Evolutionary conservation across 2,329 filamentous ascomycete species (phyloP).

Genomic region (Fusarium keratoplasticum): DNA sequence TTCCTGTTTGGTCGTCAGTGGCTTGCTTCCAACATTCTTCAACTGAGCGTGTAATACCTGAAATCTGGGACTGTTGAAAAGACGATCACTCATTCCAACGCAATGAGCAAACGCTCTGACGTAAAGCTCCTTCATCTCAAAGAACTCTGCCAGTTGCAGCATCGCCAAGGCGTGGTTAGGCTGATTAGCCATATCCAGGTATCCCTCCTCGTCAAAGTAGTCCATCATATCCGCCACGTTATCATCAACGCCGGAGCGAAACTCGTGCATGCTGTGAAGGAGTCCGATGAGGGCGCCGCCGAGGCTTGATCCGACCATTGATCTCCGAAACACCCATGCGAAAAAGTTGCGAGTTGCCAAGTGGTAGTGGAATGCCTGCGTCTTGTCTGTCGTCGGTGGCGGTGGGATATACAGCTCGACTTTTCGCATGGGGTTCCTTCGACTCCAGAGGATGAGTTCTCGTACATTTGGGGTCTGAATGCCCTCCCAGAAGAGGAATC

Average conservation of each 20-base stretch:
- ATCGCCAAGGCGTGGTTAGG: conserved; percentile 76
- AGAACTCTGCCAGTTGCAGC: conserved; percentile 75
- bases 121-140: conserved; percentile 73
- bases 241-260: conserved; percentile 64
- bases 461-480: conserved; percentile 37
- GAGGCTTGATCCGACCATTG: conserved; percentile 75
- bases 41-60: conserved; percentile 58
- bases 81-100: conserved; percentile 77
- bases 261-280: conserved; percentile 73
- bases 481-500: conserved; percentile 55
- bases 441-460: conserved; percentile 50
- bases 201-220: conserved; percentile 78
- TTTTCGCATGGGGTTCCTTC: conserved; percentile 45
- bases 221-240: conserved; percentile 71
- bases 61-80: conserved; percentile 70
- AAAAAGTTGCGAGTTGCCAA: conserved; percentile 80
- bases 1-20: conserved; percentile 52
- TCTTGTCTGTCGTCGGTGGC: conserved; percentile 63
- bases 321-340: conserved; percentile 74
- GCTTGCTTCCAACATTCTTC: conserved; percentile 5
- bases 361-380: conserved; percentile 71
- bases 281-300: conserved; percentile 73
- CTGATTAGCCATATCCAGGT: conserved; percentile 73
- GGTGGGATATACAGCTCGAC: conserved; percentile 78
- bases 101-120: conserved; percentile 81